Conservation (phyloP, 1,284 basidiomycete genomes). For the Boletus mariae region DNA sequence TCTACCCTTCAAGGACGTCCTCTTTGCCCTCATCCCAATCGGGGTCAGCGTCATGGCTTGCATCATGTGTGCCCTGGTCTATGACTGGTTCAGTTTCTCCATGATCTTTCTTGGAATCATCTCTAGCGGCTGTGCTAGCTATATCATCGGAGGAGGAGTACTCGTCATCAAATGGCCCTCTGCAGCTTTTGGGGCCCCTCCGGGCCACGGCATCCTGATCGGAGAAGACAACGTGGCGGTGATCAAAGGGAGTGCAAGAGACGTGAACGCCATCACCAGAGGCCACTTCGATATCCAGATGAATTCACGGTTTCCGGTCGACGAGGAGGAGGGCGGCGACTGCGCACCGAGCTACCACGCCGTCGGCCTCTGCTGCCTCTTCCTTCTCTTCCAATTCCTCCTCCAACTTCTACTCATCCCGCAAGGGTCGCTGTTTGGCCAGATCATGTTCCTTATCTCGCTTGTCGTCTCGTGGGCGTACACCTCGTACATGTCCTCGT, state of each 20-base stretch:
- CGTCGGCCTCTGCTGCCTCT: not conserved
- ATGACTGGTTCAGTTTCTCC: constrained; percentile 6
- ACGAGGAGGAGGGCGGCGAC: not conserved
- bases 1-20: not conserved
- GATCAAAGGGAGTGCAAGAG: not conserved
- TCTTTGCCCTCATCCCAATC: not conserved
- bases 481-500: constrained; percentile 12
- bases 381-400: not conserved
- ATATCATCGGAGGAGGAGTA: constrained; percentile 21
- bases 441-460: constrained; percentile 14
- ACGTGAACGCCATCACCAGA: not conserved
- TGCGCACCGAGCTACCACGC: not conserved
- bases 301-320: not conserved
- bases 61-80: not conserved
- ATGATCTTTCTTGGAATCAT: constrained; percentile 33
- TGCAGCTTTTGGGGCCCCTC: constrained; percentile 9
- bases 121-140: constrained; percentile 24
- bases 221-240: not conserved
- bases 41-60: constrained; percentile 11
- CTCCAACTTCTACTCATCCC: not conserved
- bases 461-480: constrained; percentile 25
- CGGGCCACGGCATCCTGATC: constrained; percentile 18
- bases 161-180: constrained; percentile 5
- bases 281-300: not conserved
- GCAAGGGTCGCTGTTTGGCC: not conserved